Base-by-base conservation (phyloP, 2,329 filamentous ascomycete species). In the Phaeosphaeriaceae sp. region DNA sequence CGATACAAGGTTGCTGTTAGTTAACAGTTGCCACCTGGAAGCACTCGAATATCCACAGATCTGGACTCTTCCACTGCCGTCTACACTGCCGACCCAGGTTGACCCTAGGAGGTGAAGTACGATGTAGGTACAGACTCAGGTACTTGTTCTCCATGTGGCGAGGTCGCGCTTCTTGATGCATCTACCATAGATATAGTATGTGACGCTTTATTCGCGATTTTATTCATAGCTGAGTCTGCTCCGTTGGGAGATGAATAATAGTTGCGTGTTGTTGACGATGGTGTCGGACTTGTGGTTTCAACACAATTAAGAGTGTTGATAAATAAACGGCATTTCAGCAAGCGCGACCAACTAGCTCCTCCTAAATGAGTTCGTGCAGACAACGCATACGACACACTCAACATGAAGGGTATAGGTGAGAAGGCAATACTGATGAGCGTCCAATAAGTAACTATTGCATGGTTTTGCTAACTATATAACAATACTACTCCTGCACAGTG, bases 51-150 rank as follows among this genome's bases (percentile, higher is more conserved):
- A 21, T 12, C 29, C 26, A 45, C 38, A 37, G 43, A 54, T 50
- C 47, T 49, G 43, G 50, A 32, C 42, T 48, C 34, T 33, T 32
- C 46, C 38, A 57, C 48, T 60, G 59, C 57, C 58, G 56, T 39
- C 30, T 9, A 7, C 34, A 29, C 46, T 54, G 58, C 50, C 52
- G 47, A 56, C 50, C 45, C 54, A 58, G 58, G 60, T 52, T 51
- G 32, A 42, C 2, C 23, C 36, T 15, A n/a, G 20, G 36, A 21
- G 17, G 21, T 42, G 33, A 40, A 37, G 8, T 33, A 21, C n/a
- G 16, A 39, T 37, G 42, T 43, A 36, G 46, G 29, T n/a, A n/a
- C n/a, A 23, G 30, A 36, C 28, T 39, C 35, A 34, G 28, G 45
- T 44, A 40, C 23, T 48, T 35, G 23, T 45, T 16, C 3, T 38